Conservation (phyloP, 345 rosid genomes). For the Corymbia maculata region DNA sequence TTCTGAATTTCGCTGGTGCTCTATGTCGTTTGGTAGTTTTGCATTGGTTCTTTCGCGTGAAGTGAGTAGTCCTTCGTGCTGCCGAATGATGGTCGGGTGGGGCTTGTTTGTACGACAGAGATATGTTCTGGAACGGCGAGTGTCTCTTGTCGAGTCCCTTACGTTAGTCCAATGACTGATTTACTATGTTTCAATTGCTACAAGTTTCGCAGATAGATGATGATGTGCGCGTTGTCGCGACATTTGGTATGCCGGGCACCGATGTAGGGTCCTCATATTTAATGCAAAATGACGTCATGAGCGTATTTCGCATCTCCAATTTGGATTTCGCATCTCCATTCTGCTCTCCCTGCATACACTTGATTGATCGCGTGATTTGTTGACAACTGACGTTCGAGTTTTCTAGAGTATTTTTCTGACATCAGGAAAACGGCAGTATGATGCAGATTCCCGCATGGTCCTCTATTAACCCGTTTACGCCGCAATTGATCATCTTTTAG, state of each 20-base stretch:
- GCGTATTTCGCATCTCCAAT: neutral
- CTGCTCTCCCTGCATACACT: neutral
- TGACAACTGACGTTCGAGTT: neutral
- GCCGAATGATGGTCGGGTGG: neutral
- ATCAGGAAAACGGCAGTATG: neutral
- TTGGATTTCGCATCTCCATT: neutral
- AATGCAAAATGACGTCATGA: neutral
- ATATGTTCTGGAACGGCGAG: neutral
- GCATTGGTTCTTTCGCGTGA: neutral
- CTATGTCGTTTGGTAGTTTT: neutral
- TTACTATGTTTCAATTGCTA: neutral
- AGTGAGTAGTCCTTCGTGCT: neutral
- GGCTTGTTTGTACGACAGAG: neutral
- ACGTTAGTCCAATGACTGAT: neutral
- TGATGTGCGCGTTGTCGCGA: neutral
- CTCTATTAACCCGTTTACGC: neutral
- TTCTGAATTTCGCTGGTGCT: neutral
- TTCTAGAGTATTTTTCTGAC: neutral
- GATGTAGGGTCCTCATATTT: neutral
- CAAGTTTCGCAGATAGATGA: neutral
- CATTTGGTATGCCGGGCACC: neutral
- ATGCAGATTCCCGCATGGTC: neutral
- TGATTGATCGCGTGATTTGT: neutral
- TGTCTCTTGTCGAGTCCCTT: neutral
- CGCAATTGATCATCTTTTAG: neutral